Conservation (phyloP, 768 basidiomycete genomes). For the Gautieria morchelliformis region DNA sequence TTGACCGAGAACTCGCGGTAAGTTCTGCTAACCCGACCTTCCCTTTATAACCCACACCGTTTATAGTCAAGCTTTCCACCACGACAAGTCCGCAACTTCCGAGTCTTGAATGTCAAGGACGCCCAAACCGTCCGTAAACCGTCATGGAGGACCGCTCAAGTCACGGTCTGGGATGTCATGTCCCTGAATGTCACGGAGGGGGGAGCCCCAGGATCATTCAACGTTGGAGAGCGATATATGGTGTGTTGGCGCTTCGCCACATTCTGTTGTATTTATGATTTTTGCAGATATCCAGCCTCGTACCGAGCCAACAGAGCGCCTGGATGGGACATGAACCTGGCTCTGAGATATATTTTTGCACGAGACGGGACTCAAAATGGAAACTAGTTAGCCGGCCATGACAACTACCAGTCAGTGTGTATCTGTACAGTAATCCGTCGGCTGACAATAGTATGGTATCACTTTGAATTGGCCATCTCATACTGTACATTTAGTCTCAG, state of each 20-base stretch:
- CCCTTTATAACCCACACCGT: not conserved
- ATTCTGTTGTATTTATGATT: slow-evolving; percentile 8
- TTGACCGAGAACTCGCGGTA: slow-evolving; percentile 70
- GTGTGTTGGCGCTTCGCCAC: slow-evolving; percentile 29
- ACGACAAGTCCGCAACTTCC: slow-evolving; percentile 66
- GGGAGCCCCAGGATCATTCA: slow-evolving; percentile 36
- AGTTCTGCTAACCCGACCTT: slow-evolving; percentile 13
- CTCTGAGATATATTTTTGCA: slow-evolving; percentile 63
- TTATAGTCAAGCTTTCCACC: slow-evolving; percentile 53
- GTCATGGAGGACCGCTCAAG: slow-evolving; percentile 52
- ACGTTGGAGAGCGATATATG: slow-evolving; percentile 56
- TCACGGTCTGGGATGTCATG: slow-evolving; percentile 79
- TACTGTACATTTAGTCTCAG: not conserved
- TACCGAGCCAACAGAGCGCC: slow-evolving; percentile 55
- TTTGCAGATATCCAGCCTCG: slow-evolving; percentile 53
- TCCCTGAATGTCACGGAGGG: slow-evolving; percentile 42
- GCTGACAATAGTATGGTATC: too few species aligned
- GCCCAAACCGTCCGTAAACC: slow-evolving; percentile 42
- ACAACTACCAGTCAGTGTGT: not conserved
- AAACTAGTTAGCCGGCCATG: not conserved
- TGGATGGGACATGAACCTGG: slow-evolving; percentile 58
- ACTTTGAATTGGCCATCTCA: not conserved
- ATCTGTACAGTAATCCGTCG: not conserved
- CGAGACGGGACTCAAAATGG: slow-evolving; percentile 59
- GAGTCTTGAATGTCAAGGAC: slow-evolving; percentile 62